A percentile compares a stretch with the other conserved stretches of the same genome.
Conservation (phyloP, 2,329 filamentous ascomycete species). For the Leptosphaerulina australis region DNA sequence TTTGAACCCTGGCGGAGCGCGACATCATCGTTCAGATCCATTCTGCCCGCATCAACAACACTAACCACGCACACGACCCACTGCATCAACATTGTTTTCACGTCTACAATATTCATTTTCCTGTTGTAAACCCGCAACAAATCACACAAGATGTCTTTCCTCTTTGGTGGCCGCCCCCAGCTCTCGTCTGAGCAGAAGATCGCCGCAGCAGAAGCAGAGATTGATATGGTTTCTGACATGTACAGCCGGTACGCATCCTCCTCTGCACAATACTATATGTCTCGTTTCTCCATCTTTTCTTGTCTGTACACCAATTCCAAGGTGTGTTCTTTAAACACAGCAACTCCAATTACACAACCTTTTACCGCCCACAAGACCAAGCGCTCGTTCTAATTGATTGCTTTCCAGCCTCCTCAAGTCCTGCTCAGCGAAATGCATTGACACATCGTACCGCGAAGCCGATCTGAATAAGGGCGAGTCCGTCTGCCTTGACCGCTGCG, state of each 20-base stretch:
- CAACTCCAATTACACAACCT: background rate
- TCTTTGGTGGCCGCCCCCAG: slow-evolving; percentile 71
- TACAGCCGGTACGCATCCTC: slow-evolving; percentile 81
- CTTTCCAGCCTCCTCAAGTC: slow-evolving; percentile 75
- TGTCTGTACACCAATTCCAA: too few species aligned
- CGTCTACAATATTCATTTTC: background rate
- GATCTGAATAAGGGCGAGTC: slow-evolving; percentile 99
- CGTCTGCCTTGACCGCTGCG: slow-evolving; percentile 96
- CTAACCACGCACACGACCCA: background rate
- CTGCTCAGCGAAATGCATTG: slow-evolving; percentile 93
- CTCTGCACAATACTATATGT: background rate
- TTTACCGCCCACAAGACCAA: background rate
- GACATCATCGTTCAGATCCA: slow-evolving; percentile 17
- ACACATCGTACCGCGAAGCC: slow-evolving; percentile 87
- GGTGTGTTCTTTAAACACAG: too few species aligned
- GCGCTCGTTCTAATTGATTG: background rate
- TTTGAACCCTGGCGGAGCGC: slow-evolving; percentile 15
- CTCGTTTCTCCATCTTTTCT: too few species aligned
- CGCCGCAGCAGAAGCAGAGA: slow-evolving; percentile 91
- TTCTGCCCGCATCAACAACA: slow-evolving; percentile 4
- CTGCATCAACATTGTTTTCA: background rate
- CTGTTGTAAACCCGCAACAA: background rate
- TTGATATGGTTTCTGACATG: slow-evolving; percentile 97
- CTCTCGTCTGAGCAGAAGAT: slow-evolving; percentile 97
- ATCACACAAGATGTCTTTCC: slow-evolving; percentile 43